Conservation (phyloP, 345 rosid genomes). For the Eucalyptus regnans region DNA sequence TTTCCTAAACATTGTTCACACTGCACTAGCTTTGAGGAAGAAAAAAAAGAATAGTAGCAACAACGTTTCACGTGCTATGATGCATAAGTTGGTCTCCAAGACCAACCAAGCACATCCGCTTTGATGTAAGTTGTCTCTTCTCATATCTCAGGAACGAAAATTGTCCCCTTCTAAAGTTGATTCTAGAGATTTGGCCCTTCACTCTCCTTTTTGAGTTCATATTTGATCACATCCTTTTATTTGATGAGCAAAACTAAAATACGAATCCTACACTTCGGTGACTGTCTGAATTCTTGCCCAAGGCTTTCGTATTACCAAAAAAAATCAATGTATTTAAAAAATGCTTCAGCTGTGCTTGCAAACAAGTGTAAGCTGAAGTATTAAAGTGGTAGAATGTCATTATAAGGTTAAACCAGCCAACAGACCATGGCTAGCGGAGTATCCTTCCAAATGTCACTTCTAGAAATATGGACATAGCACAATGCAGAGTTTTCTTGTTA, state of each 20-base stretch:
- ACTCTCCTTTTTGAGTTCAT: background rate
- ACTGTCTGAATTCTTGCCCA: background rate
- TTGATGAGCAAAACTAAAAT: background rate
- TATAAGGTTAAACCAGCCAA: background rate
- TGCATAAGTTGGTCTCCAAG: background rate
- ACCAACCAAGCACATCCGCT: background rate
- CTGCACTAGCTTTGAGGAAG: rapidly evolving
- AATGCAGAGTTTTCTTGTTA: too few species aligned
- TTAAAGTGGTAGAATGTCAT: too few species aligned
- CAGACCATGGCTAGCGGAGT: background rate
- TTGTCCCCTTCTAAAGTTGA: background rate
- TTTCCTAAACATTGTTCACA: background rate
- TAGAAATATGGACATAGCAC: too few species aligned
- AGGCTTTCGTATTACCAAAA: too few species aligned
- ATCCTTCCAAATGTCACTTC: too few species aligned
- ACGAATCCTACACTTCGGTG: background rate
- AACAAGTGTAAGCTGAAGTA: too few species aligned
- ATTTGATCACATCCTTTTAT: background rate
- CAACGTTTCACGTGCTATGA: background rate
- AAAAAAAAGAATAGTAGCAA: background rate
- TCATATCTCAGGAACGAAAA: background rate
- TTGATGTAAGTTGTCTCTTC: background rate
- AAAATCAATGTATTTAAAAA: too few species aligned
- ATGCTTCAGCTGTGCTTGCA: too few species aligned
- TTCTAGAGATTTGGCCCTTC: background rate